Conservation (phyloP, 768 basidiomycete species). For the Chalciporus pseudorubinellus region DNA sequence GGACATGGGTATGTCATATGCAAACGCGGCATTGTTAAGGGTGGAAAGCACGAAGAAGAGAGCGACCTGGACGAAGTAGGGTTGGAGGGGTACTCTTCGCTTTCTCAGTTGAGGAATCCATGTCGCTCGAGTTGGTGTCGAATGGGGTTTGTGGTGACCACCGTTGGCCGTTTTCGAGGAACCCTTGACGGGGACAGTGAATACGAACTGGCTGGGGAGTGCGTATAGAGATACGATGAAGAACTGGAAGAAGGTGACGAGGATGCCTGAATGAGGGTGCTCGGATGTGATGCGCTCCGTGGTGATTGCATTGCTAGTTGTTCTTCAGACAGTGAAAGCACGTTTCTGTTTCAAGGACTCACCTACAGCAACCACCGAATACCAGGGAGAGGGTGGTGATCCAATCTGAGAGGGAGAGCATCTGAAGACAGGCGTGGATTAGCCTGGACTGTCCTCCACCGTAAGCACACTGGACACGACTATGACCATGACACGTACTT, state of each 20-base stretch:
- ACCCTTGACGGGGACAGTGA: conserved; percentile 4
- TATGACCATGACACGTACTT: no score
- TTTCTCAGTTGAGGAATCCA: conserved; percentile 51
- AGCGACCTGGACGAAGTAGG: conserved; percentile 77
- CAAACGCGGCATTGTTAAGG: conserved; percentile 91
- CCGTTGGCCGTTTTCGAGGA: background rate
- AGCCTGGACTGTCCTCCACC: no score
- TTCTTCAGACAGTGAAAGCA: background rate
- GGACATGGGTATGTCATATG: conserved; percentile 81
- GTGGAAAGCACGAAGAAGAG: conserved; percentile 78
- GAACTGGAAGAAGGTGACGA: conserved; percentile 89
- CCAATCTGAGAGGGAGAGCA: conserved; percentile 44
- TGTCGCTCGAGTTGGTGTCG: background rate
- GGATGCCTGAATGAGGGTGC: conserved; percentile 69
- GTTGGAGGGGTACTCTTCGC: conserved; percentile 64
- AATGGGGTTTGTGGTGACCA: background rate
- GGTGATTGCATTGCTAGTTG: conserved; percentile 69
- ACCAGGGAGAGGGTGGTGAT: conserved; percentile 64
- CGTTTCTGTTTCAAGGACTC: conserved; percentile 11
- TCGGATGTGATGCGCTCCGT: conserved; percentile 69
- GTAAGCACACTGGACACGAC: no score
- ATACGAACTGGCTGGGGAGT: conserved; percentile 58
- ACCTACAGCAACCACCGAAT: conserved; percentile 91
- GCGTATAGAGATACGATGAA: conserved; percentile 71
- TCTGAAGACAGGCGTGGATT: background rate